These are phyloP conservation scores for Miamiensis avidus DNA, from an alignment of 169 alveolate genomes.

Conservation along the genomic window DNA sequence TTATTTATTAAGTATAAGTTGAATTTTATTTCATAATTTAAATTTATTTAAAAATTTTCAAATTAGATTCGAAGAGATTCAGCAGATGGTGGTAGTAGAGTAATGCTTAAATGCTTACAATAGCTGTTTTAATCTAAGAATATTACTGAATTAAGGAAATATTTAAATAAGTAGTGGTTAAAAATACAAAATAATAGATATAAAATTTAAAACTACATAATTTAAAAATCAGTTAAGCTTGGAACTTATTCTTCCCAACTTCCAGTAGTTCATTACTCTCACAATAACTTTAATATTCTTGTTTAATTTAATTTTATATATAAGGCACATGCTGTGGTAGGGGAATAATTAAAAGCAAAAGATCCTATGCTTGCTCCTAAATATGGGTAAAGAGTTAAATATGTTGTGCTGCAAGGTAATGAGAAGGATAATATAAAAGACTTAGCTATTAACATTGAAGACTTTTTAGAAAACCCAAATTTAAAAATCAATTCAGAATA, in stretches of 20 bases:
- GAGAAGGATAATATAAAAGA: constrained; percentile 58
- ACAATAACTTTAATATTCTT: constrained; percentile 36
- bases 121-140: constrained; percentile 71
- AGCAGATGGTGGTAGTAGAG: constrained; percentile 59
- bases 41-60: too few relatives aligned
- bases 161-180: constrained; percentile 67
- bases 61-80: constrained; percentile 61
- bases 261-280: constrained; percentile 36
- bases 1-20: too few relatives aligned
- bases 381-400: constrained; percentile 73
- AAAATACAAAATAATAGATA: constrained; percentile 58
- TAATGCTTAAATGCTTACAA: constrained; percentile 68
- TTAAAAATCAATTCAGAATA: constrained; percentile 55
- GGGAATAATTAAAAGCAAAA: constrained; percentile 52
- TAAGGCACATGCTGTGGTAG: constrained; percentile 64
- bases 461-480: constrained; percentile 53
- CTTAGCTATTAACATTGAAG: constrained; percentile 68
- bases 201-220: constrained; percentile 68
- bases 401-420: constrained; percentile 64
- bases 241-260: too few relatives aligned
- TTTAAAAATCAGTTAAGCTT: constrained; percentile 73
- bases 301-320: too few relatives aligned
- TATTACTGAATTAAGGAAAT: constrained; percentile 60
- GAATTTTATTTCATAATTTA: too few relatives aligned
- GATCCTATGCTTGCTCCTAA: constrained; percentile 64